Conservation (phyloP, 176 grass and related monocot species). For the Oryza officinalis region DNA sequence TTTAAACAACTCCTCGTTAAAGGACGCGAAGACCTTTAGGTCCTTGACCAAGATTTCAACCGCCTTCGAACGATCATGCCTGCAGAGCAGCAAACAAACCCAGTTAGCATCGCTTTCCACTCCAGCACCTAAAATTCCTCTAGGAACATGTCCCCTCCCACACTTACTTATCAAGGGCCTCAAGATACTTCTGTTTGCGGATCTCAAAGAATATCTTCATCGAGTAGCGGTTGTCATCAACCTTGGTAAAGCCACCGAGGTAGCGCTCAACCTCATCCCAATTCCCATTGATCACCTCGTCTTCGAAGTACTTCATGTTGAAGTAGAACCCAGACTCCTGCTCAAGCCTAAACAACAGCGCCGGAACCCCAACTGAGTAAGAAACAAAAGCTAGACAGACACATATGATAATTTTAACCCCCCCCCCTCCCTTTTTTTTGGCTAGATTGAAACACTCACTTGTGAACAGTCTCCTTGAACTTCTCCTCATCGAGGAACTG, state of each 20-base stretch:
- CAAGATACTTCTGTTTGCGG: constrained; percentile 88
- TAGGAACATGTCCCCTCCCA: background rate
- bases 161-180: constrained; percentile 83
- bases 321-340: constrained; percentile 96
- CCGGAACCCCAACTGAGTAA: background rate
- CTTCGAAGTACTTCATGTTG: constrained; percentile 94
- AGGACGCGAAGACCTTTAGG: constrained; percentile 95
- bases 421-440: too few relatives aligned
- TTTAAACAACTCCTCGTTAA: constrained; percentile 96
- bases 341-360: constrained; percentile 57
- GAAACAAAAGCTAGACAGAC: background rate
- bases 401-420: background rate
- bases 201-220: constrained; percentile 98
- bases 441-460: constrained; percentile 50
- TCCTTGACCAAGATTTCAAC: constrained; percentile 99
- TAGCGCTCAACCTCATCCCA: constrained; percentile 91
- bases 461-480: constrained; percentile 86
- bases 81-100: constrained; percentile 33
- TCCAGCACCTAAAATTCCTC: background rate
- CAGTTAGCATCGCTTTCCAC: background rate
- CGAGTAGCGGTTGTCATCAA: constrained; percentile 81
- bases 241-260: constrained; percentile 81
- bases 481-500: constrained; percentile 97
- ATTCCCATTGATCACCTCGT: constrained; percentile 78
- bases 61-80: constrained; percentile 94